phyloP scores from a whole-genome alignment of 2,329 filamentous ascomycete species.

The Pestalotiopsis fici region DNA sequence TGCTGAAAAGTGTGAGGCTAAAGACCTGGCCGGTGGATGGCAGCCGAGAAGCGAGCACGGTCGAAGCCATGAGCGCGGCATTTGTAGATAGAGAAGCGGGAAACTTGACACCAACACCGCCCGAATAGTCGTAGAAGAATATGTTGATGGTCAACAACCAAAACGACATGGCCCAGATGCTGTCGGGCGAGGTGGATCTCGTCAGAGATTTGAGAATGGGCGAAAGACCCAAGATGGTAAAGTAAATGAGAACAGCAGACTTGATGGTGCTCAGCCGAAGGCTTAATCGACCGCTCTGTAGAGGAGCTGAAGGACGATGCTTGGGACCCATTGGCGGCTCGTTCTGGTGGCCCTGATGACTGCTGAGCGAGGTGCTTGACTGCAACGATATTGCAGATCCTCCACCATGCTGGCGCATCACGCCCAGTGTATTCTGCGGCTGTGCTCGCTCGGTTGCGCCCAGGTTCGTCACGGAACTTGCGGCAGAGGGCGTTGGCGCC shows the following conservation, averaged over 20 bases:
- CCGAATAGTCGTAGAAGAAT: conserved; percentile 96
- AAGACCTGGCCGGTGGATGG: conserved; percentile 94
- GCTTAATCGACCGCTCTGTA: conserved; percentile 42
- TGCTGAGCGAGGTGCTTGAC: conserved; percentile 39
- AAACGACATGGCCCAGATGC: conserved; percentile 95
- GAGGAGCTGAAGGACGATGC: conserved; percentile 31
- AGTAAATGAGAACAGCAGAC: conserved; percentile 90
- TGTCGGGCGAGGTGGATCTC: conserved; percentile 86
- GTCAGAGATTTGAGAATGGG: conserved; percentile 98
- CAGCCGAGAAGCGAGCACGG: conserved; percentile 86
- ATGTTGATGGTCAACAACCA: conserved; percentile 95
- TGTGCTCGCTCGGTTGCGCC: conserved; percentile 26
- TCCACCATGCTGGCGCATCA: conserved; percentile 48
- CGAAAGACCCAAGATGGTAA: conserved; percentile 84
- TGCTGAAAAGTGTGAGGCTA: conserved; percentile 90
- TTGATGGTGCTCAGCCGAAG: conserved; percentile 78
- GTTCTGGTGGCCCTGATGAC: conserved; percentile 27
- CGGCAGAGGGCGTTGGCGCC: conserved; percentile 33
- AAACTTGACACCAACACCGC: conserved; percentile 64
- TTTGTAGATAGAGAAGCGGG: conserved; percentile 85
- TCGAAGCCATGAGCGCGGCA: conserved; percentile 93
- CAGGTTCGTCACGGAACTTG: conserved; percentile 50
- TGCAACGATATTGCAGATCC: conserved; percentile 58
- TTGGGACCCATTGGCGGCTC: conserved; percentile 32
- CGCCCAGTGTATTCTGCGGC: conserved; percentile 29